A percentile compares a stretch with the other conserved stretches of the same genome.
phyloP scores from a whole-genome alignment of 2,329 filamentous ascomycete species.

The Trichoderma breve region DNA sequence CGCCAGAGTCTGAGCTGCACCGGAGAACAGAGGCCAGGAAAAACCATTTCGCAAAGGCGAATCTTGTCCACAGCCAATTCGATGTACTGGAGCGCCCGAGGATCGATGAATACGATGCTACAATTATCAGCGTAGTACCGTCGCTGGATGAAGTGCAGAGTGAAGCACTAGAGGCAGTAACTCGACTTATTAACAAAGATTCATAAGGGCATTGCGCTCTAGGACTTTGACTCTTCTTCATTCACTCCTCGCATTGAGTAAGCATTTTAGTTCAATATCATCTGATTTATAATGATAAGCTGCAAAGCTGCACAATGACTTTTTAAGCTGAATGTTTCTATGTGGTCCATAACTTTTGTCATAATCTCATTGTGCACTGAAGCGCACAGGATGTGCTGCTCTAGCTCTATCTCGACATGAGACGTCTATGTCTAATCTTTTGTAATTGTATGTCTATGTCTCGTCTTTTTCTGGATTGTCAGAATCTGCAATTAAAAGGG shows the following conservation, averaged over 20 bases:
- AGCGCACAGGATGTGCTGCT: neutral
- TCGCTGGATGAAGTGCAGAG: neutral
- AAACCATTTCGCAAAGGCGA: constrained; percentile 7
- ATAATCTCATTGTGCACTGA: neutral
- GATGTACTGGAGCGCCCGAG: neutral
- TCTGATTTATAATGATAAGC: neutral
- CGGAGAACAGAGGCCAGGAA: neutral
- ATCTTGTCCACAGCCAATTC: constrained; percentile 5
- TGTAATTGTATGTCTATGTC: neutral
- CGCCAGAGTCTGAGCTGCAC: neutral
- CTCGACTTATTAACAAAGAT: neutral
- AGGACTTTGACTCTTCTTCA: neutral
- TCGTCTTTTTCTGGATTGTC: neutral
- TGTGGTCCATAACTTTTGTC: neutral
- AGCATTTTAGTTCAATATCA: neutral
- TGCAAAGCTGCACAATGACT: neutral
- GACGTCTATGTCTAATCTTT: neutral
- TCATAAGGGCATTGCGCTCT: neutral
- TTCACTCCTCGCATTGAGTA: neutral
- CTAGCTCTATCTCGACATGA: neutral
- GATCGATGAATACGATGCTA: constrained; percentile 7
- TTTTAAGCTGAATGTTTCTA: neutral
- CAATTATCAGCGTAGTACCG: neutral
- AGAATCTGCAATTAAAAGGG: neutral
- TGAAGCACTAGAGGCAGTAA: constrained; percentile 23